Percentiles rank a stretch among this genome's conserved stretches.
These are phyloP conservation scores for Curvularia hawaiiensis DNA, from an alignment of 2,329 filamentous ascomycete genomes.

Conservation along the genomic window DNA sequence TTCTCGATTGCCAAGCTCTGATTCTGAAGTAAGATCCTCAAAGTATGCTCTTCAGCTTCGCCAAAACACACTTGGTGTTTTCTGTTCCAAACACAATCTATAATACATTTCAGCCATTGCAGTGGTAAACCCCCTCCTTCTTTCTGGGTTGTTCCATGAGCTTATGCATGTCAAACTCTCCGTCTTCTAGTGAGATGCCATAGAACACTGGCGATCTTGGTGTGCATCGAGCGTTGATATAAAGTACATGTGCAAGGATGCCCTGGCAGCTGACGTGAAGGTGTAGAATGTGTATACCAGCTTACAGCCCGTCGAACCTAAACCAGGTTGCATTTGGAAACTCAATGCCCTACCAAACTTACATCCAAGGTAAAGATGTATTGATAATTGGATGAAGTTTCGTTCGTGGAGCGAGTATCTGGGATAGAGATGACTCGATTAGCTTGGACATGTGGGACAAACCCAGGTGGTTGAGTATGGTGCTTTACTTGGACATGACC, in stretches of 20 bases:
- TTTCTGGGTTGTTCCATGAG: slow-evolving; percentile 24
- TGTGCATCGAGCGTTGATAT: slow-evolving; percentile 42
- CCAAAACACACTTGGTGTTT: slow-evolving; percentile 32
- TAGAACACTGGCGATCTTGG: slow-evolving; percentile 21
- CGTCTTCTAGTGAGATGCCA: slow-evolving; percentile 23
- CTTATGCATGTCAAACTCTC: slow-evolving; percentile 17
- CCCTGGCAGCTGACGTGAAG: not conserved
- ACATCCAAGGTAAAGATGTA: not conserved
- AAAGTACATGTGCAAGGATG: not conserved
- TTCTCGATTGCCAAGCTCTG: slow-evolving; percentile 29
- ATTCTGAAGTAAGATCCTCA: slow-evolving; percentile 29
- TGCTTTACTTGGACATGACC: not conserved
- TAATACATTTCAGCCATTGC: slow-evolving; percentile 47
- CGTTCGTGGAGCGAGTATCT: not conserved
- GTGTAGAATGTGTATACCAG: not conserved
- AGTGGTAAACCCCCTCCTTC: slow-evolving; percentile 48
- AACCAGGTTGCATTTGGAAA: not conserved
- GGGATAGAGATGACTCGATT: not conserved
- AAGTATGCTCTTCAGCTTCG: slow-evolving; percentile 40
- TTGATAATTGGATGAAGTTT: not conserved
- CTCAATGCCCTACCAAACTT: not conserved
- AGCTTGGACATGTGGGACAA: not conserved
- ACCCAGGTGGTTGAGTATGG: not conserved
- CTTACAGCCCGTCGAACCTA: not conserved
- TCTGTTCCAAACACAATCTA: slow-evolving; percentile 24